These are phyloP conservation scores for Lichina pygmaea DNA, from an alignment of 495 filamentous ascomycete species.

Conservation along the genomic window DNA sequence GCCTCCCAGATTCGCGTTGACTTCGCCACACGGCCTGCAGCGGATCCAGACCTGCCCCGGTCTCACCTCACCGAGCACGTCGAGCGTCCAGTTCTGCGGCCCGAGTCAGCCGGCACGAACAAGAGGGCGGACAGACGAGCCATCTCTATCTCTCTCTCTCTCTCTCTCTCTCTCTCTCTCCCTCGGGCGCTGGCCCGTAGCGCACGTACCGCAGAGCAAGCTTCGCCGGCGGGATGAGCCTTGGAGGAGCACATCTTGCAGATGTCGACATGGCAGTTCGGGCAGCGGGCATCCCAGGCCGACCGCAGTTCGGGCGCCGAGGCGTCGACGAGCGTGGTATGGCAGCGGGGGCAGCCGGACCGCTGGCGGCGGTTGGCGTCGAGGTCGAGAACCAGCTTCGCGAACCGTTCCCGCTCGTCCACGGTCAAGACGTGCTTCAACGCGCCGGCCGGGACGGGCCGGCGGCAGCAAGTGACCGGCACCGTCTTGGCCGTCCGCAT, in stretches of 20 bases:
- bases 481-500: slow-evolving; percentile 23
- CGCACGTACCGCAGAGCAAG: not conserved
- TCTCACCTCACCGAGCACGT: not conserved
- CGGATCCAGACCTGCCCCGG: not conserved
- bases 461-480: slow-evolving; percentile 29
- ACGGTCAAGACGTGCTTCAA: slow-evolving; percentile 21
- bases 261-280: not conserved
- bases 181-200: not conserved
- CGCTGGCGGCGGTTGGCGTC: slow-evolving; percentile 24
- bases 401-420: slow-evolving; percentile 22
- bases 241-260: not conserved
- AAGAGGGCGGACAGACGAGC: not conserved
- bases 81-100: not conserved
- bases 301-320: slow-evolving; percentile 19
- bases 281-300: slow-evolving; percentile 20
- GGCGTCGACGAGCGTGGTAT: slow-evolving; percentile 22
- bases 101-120: not conserved
- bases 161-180: not conserved
- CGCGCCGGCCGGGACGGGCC: slow-evolving; percentile 21
- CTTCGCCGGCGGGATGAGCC: not conserved
- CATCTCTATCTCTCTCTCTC: too few species aligned
- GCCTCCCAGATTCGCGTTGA: not conserved
- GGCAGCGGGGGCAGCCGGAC: slow-evolving; percentile 22
- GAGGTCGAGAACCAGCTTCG: slow-evolving; percentile 23
- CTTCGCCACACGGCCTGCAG: not conserved